phyloP scores from a whole-genome alignment of 257 asterid genomes.

The Fraxinus cuspidata region DNA sequence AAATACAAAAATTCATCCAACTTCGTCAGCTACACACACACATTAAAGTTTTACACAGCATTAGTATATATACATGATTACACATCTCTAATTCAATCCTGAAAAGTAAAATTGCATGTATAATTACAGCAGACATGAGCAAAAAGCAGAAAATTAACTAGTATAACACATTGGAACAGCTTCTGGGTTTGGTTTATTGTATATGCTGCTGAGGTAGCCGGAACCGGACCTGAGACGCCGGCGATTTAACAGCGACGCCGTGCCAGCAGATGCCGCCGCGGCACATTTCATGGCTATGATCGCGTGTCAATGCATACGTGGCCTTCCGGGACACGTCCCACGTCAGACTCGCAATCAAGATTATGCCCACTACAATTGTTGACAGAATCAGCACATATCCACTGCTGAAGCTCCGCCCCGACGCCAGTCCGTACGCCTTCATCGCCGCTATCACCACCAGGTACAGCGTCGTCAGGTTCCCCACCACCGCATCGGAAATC shows the following conservation, averaged over 20 bases:
- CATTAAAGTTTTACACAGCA: background rate
- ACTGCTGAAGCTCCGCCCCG: conserved; percentile 74
- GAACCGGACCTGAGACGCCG: conserved; percentile 91
- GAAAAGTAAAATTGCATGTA: background rate
- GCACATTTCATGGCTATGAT: conserved; percentile 68
- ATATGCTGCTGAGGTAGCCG: conserved; percentile 66
- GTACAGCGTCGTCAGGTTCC: conserved; percentile 69
- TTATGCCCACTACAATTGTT: conserved; percentile 57
- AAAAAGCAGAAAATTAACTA: background rate
- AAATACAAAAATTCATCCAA: background rate
- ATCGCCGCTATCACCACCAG: conserved; percentile 60
- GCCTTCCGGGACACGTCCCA: conserved; percentile 94
- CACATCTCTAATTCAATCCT: background rate
- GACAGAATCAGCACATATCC: conserved; percentile 68
- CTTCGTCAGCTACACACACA: background rate
- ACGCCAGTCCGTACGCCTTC: conserved; percentile 77
- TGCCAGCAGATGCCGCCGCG: conserved; percentile 99
- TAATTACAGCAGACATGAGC: background rate
- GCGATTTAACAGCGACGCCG: conserved; percentile 90
- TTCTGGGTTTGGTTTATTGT: background rate
- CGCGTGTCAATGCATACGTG: conserved; percentile 53
- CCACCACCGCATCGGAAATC: conserved; percentile 84
- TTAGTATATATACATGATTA: background rate
- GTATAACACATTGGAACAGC: background rate
- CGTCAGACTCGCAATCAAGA: conserved; percentile 59